These are phyloP conservation scores for Ensete glaucum DNA, from an alignment of 176 grass and related monocot species.

Conservation along the genomic window DNA sequence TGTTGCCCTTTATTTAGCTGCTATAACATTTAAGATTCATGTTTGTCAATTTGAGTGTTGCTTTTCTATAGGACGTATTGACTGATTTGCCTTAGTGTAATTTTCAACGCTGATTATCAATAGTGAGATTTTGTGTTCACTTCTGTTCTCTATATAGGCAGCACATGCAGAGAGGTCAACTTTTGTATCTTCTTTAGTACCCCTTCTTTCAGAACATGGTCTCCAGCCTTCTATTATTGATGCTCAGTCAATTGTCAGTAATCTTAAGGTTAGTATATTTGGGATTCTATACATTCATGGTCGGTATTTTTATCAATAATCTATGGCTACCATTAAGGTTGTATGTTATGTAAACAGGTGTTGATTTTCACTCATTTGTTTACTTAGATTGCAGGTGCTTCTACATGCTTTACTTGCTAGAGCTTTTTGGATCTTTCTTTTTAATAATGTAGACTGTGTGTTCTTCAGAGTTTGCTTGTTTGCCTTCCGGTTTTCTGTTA, in stretches of 20 bases:
- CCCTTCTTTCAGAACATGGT: conserved; percentile 75
- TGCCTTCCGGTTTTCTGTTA: too few relatives aligned
- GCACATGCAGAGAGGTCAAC: conserved; percentile 94
- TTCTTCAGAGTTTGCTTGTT: too few relatives aligned
- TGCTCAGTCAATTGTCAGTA: conserved; percentile 86
- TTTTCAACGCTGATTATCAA: background rate
- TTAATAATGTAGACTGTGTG: too few relatives aligned
- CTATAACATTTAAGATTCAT: background rate
- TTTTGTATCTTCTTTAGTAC: conserved; percentile 82
- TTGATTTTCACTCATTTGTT: background rate
- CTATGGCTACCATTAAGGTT: background rate
- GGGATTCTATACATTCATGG: background rate
- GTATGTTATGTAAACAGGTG: background rate
- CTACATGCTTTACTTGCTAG: too few relatives aligned
- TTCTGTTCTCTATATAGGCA: conserved; percentile 42
- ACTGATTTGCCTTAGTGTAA: background rate
- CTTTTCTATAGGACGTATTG: background rate
- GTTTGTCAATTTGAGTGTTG: background rate
- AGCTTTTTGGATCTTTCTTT: too few relatives aligned
- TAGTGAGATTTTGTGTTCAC: background rate
- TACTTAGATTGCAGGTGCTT: too few relatives aligned
- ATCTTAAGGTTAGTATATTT: conserved; percentile 55
- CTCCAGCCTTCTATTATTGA: conserved; percentile 70
- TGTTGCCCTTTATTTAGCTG: background rate
- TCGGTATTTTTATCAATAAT: background rate